A percentile compares a stretch with the other conserved stretches of the same genome.
These are phyloP conservation scores for Ophiostoma tasmaniense DNA, from an alignment of 2,329 filamentous ascomycete genomes.

Conservation along the genomic window DNA sequence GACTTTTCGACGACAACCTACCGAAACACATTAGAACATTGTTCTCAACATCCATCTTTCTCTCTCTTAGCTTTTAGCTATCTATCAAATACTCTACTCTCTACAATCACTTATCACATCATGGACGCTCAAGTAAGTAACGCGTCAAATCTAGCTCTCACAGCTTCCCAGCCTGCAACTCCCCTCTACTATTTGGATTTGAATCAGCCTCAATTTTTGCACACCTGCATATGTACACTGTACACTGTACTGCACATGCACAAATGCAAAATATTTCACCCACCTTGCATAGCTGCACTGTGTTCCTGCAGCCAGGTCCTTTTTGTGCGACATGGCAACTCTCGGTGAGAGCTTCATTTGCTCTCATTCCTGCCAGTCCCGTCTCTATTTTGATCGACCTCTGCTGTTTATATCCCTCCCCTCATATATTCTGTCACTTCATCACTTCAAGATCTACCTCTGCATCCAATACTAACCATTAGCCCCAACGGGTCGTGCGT, in stretches of 20 bases:
- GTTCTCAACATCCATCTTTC: background rate
- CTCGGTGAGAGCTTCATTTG: background rate
- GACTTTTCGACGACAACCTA: background rate
- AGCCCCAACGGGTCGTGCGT: constrained; percentile 63
- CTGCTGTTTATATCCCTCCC: background rate
- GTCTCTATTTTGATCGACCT: background rate
- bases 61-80: background rate
- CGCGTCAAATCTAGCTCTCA: background rate
- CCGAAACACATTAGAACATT: background rate
- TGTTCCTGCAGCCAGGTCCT: background rate
- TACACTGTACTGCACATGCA: too few relatives aligned
- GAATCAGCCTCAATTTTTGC: background rate
- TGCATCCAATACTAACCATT: constrained; percentile 13
- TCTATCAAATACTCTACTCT: background rate
- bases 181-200: background rate
- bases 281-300: background rate
- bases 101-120: background rate
- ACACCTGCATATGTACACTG: background rate
- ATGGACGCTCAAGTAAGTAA: constrained; percentile 1
- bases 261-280: background rate
- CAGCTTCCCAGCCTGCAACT: background rate
- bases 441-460: background rate
- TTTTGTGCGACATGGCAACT: background rate
- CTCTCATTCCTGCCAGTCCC: background rate
- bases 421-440: background rate